These are phyloP conservation scores for Drechslera avenae DNA, from an alignment of 2,329 filamentous ascomycete species.

Conservation along the genomic window DNA sequence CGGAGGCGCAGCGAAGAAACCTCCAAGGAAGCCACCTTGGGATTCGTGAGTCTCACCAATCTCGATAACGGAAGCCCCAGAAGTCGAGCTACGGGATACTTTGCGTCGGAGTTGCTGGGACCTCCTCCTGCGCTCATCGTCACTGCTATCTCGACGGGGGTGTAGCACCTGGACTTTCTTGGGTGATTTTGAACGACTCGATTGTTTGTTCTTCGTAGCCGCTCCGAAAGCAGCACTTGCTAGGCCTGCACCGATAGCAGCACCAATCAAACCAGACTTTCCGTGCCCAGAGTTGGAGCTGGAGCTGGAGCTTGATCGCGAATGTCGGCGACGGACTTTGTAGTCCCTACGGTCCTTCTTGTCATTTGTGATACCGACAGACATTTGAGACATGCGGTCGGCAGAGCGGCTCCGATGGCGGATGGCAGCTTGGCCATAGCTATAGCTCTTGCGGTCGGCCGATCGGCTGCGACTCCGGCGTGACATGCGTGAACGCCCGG, in stretches of 20 bases:
- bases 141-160: constrained; percentile 38
- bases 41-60: constrained; percentile 64
- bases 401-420: constrained; percentile 47
- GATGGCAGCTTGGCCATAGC: constrained; percentile 51
- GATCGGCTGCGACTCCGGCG: constrained; percentile 47
- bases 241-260: constrained; percentile 47
- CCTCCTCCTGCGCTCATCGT: constrained; percentile 34
- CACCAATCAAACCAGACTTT: constrained; percentile 44
- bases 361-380: constrained; percentile 42
- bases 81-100: constrained; percentile 43
- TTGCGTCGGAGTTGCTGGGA: constrained; percentile 37
- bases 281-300: constrained; percentile 45
- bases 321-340: constrained; percentile 38
- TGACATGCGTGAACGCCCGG: constrained; percentile 51
- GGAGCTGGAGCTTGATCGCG: constrained; percentile 50
- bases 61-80: constrained; percentile 66
- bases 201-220: constrained; percentile 36
- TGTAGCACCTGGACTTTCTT: constrained; percentile 34
- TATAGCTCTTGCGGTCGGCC: constrained; percentile 50
- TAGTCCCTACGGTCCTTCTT: constrained; percentile 46
- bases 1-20: constrained; percentile 63
- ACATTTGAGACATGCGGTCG: constrained; percentile 42
- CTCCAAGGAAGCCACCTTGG: constrained; percentile 53
- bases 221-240: constrained; percentile 48
- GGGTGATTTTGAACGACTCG: constrained; percentile 46